Evolutionary conservation across 805 yeast genomes (phyloP).

Genomic region (Phaffomyces opuntiae): DNA sequence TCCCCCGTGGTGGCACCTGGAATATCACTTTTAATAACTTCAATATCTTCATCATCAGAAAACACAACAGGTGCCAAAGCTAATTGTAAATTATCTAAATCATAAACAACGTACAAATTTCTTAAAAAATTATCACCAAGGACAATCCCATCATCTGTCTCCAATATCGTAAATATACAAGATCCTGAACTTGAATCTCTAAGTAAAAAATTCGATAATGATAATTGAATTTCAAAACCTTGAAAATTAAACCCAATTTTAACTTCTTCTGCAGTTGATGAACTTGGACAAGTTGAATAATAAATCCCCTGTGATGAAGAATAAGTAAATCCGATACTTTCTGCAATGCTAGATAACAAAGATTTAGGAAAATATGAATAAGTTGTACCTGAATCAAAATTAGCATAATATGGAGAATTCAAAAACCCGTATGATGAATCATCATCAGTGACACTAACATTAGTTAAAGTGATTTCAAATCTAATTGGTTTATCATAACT

Average conservation of each 20-base stretch:
- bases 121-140: constrained; percentile 50
- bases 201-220: constrained; percentile 31
- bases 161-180: constrained; percentile 40
- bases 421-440: constrained; percentile 1
- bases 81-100: constrained; percentile 38
- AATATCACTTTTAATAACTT: constrained; percentile 35
- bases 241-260: constrained; percentile 37
- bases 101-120: constrained; percentile 48
- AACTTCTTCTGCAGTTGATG: constrained; percentile 8
- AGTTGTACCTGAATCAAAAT: constrained; percentile 39
- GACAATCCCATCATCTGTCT: constrained; percentile 27
- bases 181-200: constrained; percentile 17
- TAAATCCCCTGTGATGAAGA: constrained; percentile 37
- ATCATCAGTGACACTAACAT: constrained; percentile 2
- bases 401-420: constrained; percentile 24
- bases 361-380: constrained; percentile 36
- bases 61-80: constrained; percentile 41
- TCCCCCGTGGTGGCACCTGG: constrained; percentile 33
- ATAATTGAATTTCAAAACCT: constrained; percentile 46
- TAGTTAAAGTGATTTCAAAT: constrained; percentile 38
- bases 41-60: constrained; percentile 33
- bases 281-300: constrained; percentile 34
- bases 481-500: constrained; percentile 33
- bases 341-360: constrained; percentile 29
- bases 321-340: constrained; percentile 36